Conservation (phyloP, 2,329 filamentous ascomycete genomes). For the Exophiala phaeomuriformis region DNA sequence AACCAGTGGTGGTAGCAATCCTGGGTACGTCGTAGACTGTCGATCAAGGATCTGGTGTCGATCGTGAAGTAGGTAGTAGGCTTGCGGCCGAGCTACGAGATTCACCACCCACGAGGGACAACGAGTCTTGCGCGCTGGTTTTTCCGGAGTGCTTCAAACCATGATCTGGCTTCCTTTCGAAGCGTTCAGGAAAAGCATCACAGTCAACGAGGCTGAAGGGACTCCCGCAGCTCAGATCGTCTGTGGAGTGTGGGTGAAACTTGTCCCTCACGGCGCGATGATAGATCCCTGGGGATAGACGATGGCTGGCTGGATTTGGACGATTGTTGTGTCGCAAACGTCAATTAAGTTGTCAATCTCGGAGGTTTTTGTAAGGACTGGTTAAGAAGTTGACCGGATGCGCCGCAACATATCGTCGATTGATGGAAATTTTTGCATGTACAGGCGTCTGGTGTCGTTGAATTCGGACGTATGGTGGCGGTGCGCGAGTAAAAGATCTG, state of each 20-base stretch:
- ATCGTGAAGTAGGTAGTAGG: neutral
- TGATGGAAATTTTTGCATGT: constrained; percentile 1
- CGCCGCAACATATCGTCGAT: constrained; percentile 5
- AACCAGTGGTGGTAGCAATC: neutral
- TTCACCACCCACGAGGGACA: neutral
- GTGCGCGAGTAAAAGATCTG: constrained; percentile 2
- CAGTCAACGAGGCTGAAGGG: constrained; percentile 4
- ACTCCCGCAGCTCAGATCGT: neutral
- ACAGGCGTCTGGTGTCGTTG: constrained; percentile 4
- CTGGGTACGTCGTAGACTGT: neutral
- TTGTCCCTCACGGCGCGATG: neutral
- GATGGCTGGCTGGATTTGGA: neutral
- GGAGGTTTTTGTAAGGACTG: constrained; percentile 2
- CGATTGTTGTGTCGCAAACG: neutral
- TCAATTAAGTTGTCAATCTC: neutral
- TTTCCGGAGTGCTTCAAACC: neutral
- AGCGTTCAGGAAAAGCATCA: neutral
- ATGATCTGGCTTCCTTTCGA: neutral
- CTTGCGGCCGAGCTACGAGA: neutral
- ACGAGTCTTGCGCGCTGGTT: neutral
- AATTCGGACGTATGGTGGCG: constrained; percentile 8
- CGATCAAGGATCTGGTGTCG: neutral
- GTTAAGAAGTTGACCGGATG: constrained; percentile 6
- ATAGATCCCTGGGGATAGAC: neutral
- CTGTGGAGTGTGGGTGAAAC: neutral